Evolutionary conservation across 2,329 filamentous ascomycete species (phyloP).

Genomic region (Calcarisporium arbuscula): DNA sequence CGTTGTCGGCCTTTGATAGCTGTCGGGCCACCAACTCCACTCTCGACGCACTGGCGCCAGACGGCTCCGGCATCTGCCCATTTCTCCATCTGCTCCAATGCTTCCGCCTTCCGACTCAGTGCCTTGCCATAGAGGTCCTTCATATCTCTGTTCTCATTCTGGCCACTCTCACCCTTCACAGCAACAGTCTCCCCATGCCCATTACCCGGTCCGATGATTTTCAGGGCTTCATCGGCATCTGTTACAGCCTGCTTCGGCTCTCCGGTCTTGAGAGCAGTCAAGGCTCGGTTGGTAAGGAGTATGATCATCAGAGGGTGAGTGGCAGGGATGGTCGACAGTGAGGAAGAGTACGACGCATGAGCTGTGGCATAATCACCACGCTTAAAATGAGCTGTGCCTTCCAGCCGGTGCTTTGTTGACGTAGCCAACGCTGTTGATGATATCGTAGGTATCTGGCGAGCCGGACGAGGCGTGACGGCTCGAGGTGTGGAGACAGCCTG

Average conservation of each 20-base stretch:
- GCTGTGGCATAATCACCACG: conserved; percentile 86
- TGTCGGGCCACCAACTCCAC: conserved; percentile 75
- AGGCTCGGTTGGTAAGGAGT: conserved; percentile 83
- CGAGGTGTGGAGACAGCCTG: conserved; percentile 27
- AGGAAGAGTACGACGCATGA: conserved; percentile 73
- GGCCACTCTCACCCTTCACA: conserved; percentile 50
- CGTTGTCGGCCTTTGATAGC: conserved; percentile 81
- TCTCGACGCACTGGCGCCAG: conserved; percentile 80
- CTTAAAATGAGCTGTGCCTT: conserved; percentile 86
- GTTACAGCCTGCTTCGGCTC: conserved; percentile 81
- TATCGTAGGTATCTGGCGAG: conserved; percentile 59
- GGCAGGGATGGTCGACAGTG: conserved; percentile 66
- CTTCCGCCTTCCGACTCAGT: conserved; percentile 89
- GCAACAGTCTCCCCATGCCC: conserved; percentile 78
- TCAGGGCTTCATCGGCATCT: conserved; percentile 76
- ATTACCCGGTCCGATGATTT: conserved; percentile 69
- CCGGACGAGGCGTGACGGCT: conserved; percentile 38
- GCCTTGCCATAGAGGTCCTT: conserved; percentile 91
- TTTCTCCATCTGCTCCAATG: conserved; percentile 89
- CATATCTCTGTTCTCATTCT: conserved; percentile 71
- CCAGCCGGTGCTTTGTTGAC: conserved; percentile 71
- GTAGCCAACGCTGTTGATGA: conserved; percentile 63
- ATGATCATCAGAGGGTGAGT: conserved; percentile 80
- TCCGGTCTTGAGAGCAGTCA: conserved; percentile 86
- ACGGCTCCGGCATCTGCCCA: conserved; percentile 77